Conservation (phyloP, 2,329 filamentous ascomycete species). For the Emericellopsis cladophorae region DNA sequence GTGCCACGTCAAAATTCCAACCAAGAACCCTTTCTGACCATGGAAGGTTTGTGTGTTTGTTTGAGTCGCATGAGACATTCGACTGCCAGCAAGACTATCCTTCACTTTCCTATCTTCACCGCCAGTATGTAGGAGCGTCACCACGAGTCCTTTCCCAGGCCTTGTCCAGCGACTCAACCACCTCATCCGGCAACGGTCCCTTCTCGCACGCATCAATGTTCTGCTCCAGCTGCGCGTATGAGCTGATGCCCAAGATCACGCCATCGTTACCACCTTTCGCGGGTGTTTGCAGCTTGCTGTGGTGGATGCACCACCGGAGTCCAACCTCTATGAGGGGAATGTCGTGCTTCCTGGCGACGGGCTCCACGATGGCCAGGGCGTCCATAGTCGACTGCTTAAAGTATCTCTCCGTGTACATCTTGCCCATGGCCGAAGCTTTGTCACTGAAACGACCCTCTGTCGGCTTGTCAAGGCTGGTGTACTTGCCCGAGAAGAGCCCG, state of each 20-base stretch:
- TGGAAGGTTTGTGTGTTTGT: too few species aligned
- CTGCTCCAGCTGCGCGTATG: constrained; percentile 29
- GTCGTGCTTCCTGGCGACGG: constrained; percentile 1
- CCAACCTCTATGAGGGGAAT: constrained; percentile 2
- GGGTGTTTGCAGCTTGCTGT: constrained; percentile 1
- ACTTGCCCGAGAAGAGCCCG: constrained; percentile 55
- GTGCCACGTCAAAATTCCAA: too few species aligned
- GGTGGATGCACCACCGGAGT: constrained; percentile 2
- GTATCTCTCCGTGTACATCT: constrained; percentile 4
- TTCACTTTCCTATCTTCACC: background rate
- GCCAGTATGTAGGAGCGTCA: constrained; percentile 2
- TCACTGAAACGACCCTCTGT: constrained; percentile 14
- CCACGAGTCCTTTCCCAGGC: constrained; percentile 1
- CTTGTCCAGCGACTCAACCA: constrained; percentile 2
- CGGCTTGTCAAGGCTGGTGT: constrained; percentile 13
- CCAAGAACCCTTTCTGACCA: too few species aligned
- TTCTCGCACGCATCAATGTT: constrained; percentile 22
- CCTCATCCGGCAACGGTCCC: constrained; percentile 1
- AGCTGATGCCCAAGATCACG: constrained; percentile 4
- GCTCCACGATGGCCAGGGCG: constrained; percentile 2
- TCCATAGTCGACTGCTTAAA: constrained; percentile 2
- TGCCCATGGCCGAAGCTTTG: background rate
- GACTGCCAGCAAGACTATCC: too few species aligned
- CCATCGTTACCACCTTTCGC: constrained; percentile 2
- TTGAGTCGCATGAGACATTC: too few species aligned